Evolutionary conservation across 2,329 filamentous ascomycete species (phyloP), one percentile per base, ranked within the genome.

Genomic region (Phaeomoniella chlamydospora): DNA sequence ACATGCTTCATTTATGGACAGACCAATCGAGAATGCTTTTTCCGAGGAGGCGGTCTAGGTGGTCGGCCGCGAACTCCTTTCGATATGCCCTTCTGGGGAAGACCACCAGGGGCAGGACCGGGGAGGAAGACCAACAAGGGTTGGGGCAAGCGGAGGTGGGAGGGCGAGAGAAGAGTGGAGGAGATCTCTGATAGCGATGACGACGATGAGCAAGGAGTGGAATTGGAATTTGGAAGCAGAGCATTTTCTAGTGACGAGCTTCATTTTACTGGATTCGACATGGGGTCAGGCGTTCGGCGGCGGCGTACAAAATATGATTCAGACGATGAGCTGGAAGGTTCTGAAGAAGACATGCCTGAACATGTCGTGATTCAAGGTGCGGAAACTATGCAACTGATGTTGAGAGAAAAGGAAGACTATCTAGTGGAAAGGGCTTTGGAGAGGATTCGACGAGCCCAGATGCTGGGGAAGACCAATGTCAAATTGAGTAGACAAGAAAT

Each of bases 21-120:
- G 94, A 74, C 88, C 88, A 41, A 94, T 96, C 70, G 90, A 96
- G 78, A 88, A 92, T 87, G 87, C 87, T 94, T 98, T 98, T 94
- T 94, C 88, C 73, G 90, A 92, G 87, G 90, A 98, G 88, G 88
- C 90, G 87, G 90, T 98, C 82, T 98, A 96, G 78, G 74, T 92
- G 87, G 87, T 96, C 90, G 88, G 85, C 88, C 88, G 90, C 90
- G 81, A 90, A 80, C 87, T 94, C 88, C 87, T 67, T 65, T 71
- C 63, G 65, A 67, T 70, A 78, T 80, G 86, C 86, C 87, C 83
- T 79, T 70, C 75, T 87, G 83, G 88, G 88, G 87, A 94, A 94
- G 88, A 94, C 85, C 86, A 90, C 82, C 84, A 73, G 81, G 84
- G 81, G 81, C 77, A 72, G 75, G 70, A 59, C 54, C 52, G 64